Base-by-base conservation (phyloP, 805 yeast species). In the Sporopachydermia lactativora region DNA sequence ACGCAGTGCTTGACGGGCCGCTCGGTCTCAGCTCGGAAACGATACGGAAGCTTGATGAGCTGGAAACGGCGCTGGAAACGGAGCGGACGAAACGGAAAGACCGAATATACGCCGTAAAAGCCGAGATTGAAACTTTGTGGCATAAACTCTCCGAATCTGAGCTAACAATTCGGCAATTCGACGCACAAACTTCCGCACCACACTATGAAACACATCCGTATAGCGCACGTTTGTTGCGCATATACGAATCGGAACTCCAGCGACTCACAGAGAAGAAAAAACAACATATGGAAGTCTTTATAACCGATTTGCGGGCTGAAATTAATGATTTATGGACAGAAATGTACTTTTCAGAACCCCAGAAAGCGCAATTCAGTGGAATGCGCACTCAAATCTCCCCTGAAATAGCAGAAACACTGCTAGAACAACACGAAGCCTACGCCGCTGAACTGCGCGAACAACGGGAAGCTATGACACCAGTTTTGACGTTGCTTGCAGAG, bases 381-480 rank as follows among this genome's bases (percentile, higher is more conserved):
- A 51, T 45, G 17, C n/a, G n/a, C n/a, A 64, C 54, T 49, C 59
- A 58, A 37, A 52, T 56, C 39, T 51, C 56, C 4, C 70, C 67
- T 35, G 61, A 61, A 3, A 71, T 58, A 39, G 74, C 77, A 44
- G 96, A 86, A 45, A 57, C 60, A 0, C 54, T 82, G 1, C 62
- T 88, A 41, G 68, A 66, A 2, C 62, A 63, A 3, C 86, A 85
- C 54, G 89, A 84, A 49, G 45, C 51, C 1, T 89, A 85, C 49
- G 62, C 83, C 5, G 55, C 54, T 2, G 54, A 58, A 4, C 60
- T 89, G 19, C 66, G 75, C 41, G 54, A 53, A 3, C 73, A 77
- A 40, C 64, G 67, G 36, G 66, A 65, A 16, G 55, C 65, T 3
- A 67, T 75, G 44, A 68, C 68, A 45, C 76, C 78, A 0, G 62